Conservation (phyloP, 139 green algal species). For the Micractinium conductrix region DNA sequence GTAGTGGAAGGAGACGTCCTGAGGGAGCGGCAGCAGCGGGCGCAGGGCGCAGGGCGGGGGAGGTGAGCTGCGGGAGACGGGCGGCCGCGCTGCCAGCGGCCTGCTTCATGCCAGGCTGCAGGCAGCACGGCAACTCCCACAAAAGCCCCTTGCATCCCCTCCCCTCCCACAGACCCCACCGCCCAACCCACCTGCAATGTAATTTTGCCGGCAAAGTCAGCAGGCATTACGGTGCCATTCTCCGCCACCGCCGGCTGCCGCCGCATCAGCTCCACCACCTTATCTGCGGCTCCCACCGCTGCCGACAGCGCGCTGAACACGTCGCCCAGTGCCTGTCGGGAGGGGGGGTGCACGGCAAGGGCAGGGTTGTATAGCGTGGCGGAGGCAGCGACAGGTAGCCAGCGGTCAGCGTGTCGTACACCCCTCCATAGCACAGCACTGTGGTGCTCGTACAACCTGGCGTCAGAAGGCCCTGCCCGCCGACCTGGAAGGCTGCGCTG, state of each 20-base stretch:
- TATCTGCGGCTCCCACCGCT: slow-evolving; percentile 87
- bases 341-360: no score
- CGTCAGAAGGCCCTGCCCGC: neutral
- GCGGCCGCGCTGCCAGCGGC: no score
- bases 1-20: slow-evolving; percentile 84
- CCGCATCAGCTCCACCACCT: slow-evolving; percentile 76
- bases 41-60: neutral
- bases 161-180: no score
- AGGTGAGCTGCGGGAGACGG: no score
- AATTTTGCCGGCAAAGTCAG: slow-evolving; percentile 52
- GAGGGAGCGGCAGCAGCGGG: slow-evolving; percentile 32
- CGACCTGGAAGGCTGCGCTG: slow-evolving; percentile 67
- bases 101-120: no score
- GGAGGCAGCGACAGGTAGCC: no score
- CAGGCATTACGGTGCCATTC: slow-evolving; percentile 41
- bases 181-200: slow-evolving; percentile 55
- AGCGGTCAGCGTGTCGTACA: no score
- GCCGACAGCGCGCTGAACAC: slow-evolving; percentile 78
- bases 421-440: no score
- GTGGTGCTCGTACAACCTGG: neutral
- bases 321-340: slow-evolving; percentile 70
- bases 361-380: no score
- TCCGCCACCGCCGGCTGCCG: slow-evolving; percentile 47
- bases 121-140: no score
- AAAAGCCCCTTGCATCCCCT: no score